phyloP scores from a whole-genome alignment of 345 rosid genomes.

The Corchorus capsularis region DNA sequence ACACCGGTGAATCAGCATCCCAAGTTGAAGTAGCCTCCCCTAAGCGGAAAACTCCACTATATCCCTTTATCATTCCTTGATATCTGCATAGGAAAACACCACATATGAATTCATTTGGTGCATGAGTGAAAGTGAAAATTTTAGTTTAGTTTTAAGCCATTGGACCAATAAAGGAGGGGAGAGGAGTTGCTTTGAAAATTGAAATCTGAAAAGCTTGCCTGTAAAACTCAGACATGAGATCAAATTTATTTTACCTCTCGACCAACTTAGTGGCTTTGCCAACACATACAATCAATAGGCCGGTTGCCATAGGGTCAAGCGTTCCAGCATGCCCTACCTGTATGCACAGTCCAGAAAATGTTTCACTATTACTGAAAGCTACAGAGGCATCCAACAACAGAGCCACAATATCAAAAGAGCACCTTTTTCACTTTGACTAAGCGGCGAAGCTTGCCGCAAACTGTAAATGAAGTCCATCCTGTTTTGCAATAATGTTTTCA shows the following conservation, averaged over 20 bases:
- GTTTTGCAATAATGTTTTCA: slow-evolving; percentile 23
- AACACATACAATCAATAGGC: slow-evolving; percentile 83
- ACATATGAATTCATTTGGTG: slow-evolving; percentile 2
- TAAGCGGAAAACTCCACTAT: slow-evolving; percentile 89
- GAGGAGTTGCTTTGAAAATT: not conserved
- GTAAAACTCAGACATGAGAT: slow-evolving; percentile 15
- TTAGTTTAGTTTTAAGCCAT: not conserved
- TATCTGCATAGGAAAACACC: slow-evolving; percentile 49
- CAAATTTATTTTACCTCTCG: slow-evolving; percentile 56
- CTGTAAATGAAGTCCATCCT: slow-evolving; percentile 99
- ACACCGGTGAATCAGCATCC: slow-evolving; percentile 99
- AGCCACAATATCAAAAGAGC: slow-evolving; percentile 14
- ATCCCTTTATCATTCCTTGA: slow-evolving; percentile 91
- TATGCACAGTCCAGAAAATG: slow-evolving; percentile 14
- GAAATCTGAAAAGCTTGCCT: slow-evolving; percentile 7
- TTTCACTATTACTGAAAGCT: not conserved
- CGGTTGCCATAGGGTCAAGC: slow-evolving; percentile 99
- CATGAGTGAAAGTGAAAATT: slow-evolving; percentile 7
- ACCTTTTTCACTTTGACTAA: slow-evolving; percentile 93
- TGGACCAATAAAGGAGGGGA: not conserved
- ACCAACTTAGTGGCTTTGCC: slow-evolving; percentile 94
- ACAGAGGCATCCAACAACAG: not conserved
- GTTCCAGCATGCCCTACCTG: slow-evolving; percentile 99
- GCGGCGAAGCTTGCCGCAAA: slow-evolving; percentile 94
- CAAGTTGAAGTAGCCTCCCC: slow-evolving; percentile 98